Conservation (phyloP, 169 alveolate species). For the Babesia bovis region DNA sequence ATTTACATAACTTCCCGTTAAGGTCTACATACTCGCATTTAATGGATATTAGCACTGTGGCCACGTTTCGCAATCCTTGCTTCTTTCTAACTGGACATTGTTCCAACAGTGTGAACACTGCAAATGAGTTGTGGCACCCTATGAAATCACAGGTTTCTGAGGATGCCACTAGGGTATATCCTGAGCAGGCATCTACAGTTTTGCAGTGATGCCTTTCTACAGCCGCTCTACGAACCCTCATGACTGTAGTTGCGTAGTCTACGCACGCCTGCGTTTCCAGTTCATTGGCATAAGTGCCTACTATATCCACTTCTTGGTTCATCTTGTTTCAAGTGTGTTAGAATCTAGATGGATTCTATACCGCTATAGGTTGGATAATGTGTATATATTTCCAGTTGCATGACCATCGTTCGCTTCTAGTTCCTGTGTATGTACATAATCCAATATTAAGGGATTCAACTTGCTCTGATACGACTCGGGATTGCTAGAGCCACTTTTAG, state of each 20-base stretch:
- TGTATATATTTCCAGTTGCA: not conserved
- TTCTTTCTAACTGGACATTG: conserved; percentile 23
- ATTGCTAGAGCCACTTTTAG: too few relatives aligned
- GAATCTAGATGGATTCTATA: too few relatives aligned
- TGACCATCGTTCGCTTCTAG: not conserved
- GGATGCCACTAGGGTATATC: conserved; percentile 14
- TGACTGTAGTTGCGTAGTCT: conserved; percentile 19
- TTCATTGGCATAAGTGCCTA: conserved; percentile 10
- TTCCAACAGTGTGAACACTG: conserved; percentile 52
- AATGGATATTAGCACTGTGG: conserved; percentile 20
- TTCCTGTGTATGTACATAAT: not conserved
- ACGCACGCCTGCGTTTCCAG: conserved; percentile 23
- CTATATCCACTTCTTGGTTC: not conserved
- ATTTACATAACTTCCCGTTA: not conserved
- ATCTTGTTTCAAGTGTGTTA: too few relatives aligned
- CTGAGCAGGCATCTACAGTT: conserved; percentile 6
- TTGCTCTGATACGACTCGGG: too few relatives aligned
- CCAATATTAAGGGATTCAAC: too few relatives aligned
- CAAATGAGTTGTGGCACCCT: conserved; percentile 33
- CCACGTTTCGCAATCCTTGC: conserved; percentile 9
- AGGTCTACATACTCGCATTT: conserved; percentile 49
- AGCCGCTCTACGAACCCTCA: not conserved
- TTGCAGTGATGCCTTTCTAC: not conserved
- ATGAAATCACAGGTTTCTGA: not conserved
- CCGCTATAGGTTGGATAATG: not conserved